Percentiles rank a stretch among this genome's conserved stretches.
phyloP scores from a whole-genome alignment of 139 green algal species.

The Chlamydomonas applanata region DNA sequence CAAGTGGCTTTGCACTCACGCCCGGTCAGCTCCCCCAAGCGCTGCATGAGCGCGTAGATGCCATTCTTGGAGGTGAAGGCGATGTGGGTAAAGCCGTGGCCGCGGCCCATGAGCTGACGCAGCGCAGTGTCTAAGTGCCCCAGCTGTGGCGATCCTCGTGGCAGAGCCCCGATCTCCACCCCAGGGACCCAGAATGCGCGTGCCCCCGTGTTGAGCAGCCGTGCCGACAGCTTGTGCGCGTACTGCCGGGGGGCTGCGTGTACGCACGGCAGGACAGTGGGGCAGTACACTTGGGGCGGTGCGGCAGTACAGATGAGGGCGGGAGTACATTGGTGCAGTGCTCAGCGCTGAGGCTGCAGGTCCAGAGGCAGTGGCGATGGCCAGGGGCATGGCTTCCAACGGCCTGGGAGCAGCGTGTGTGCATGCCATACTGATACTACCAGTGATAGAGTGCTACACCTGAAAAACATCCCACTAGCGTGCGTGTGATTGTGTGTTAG shows the following conservation, averaged over 20 bases:
- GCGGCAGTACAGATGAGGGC: background rate
- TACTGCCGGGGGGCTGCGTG: conserved; percentile 64
- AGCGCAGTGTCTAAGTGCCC: background rate
- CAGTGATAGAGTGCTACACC: background rate
- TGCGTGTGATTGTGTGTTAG: background rate
- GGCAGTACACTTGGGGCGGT: background rate
- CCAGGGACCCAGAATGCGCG: conserved; percentile 58
- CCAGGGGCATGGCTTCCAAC: background rate
- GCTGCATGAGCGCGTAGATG: conserved; percentile 58
- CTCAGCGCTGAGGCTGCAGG: conserved; percentile 6
- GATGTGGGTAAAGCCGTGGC: conserved; percentile 42
- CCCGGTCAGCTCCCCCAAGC: conserved; percentile 27
- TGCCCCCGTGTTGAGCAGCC: conserved; percentile 54
- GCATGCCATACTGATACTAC: background rate
- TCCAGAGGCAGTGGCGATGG: conserved; percentile 4
- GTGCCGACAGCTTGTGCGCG: conserved; percentile 47
- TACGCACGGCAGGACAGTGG: background rate
- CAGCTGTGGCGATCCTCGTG: background rate
- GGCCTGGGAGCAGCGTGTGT: background rate
- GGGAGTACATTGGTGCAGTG: background rate
- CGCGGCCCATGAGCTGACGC: conserved; percentile 10
- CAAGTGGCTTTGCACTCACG: conserved; percentile 24
- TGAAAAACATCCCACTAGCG: background rate
- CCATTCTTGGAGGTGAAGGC: conserved; percentile 70
- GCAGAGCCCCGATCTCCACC: conserved; percentile 36